Conservation (phyloP, 1,284 basidiomycete genomes). For the Irpex sp. region DNA sequence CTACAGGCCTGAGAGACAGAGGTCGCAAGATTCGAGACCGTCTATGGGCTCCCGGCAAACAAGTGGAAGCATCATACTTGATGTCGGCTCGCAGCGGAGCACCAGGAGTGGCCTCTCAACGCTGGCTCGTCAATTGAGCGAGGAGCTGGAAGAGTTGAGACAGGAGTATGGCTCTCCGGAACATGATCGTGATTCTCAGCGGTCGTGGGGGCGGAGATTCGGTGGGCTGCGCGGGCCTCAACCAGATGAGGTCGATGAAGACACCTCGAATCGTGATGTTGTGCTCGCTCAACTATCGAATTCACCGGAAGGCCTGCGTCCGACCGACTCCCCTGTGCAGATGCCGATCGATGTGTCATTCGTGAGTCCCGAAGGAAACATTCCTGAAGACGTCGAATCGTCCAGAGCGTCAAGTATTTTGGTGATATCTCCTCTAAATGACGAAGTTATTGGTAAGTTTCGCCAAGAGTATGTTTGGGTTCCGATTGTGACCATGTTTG, state of each 20-base stretch:
- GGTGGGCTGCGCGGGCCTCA: conserved; percentile 25
- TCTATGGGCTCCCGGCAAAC: conserved; percentile 22
- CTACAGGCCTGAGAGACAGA: conserved; percentile 41
- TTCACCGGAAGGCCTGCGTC: conserved; percentile 19
- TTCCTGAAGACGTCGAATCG: conserved; percentile 67
- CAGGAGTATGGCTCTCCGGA: conserved; percentile 17
- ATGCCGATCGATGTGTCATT: conserved; percentile 28
- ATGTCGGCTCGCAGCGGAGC: conserved; percentile 24
- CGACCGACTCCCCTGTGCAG: conserved; percentile 21
- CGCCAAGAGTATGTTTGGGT: conserved; percentile 10
- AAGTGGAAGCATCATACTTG: conserved; percentile 25
- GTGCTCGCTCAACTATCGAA: conserved; percentile 20
- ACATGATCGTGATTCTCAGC: conserved; percentile 15
- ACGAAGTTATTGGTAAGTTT: conserved; percentile 42
- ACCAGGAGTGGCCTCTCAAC: conserved; percentile 51
- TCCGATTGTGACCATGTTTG: not conserved
- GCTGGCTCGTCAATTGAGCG: conserved; percentile 59
- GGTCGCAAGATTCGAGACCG: conserved; percentile 7
- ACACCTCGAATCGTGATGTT: conserved; percentile 11
- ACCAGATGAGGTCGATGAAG: conserved; percentile 20
- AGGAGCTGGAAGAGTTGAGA: conserved; percentile 47
- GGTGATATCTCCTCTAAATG: conserved; percentile 30
- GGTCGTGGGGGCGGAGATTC: conserved; percentile 28
- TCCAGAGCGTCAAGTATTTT: conserved; percentile 51
- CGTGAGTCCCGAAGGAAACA: conserved; percentile 27